phyloP scores from a whole-genome alignment of 1,284 basidiomycete genomes.

The Xerocomus minutiporus region DNA sequence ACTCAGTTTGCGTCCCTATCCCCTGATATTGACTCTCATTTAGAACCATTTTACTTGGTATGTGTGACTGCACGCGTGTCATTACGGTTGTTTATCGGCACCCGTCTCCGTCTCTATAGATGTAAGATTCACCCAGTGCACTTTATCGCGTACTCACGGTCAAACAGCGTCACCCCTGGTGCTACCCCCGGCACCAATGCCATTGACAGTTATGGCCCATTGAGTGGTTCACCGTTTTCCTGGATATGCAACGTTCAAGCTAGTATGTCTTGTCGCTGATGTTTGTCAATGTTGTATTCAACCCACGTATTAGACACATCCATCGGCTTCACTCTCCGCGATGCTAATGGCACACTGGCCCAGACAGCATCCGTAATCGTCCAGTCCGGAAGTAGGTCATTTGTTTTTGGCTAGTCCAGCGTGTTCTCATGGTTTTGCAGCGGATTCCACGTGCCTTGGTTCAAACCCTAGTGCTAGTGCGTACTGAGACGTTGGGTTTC shows the following conservation, averaged over 20 bases:
- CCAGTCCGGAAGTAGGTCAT: conserved; percentile 41
- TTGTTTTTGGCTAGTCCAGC: background rate
- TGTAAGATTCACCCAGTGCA: conserved; percentile 7
- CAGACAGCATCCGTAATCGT: conserved; percentile 53
- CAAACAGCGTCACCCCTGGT: conserved; percentile 42
- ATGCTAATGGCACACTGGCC: conserved; percentile 42
- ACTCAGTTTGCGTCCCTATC: background rate
- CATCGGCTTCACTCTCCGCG: conserved; percentile 51
- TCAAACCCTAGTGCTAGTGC: conserved; percentile 15
- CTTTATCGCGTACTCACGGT: background rate
- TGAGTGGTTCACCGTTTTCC: conserved; percentile 36
- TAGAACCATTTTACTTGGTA: conserved; percentile 54
- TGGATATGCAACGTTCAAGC: conserved; percentile 43
- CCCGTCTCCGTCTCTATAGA: conserved; percentile 16
- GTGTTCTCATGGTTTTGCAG: conserved; percentile 25
- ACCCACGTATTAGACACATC: conserved; percentile 35
- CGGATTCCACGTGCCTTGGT: conserved; percentile 32
- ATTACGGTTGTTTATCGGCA: background rate
- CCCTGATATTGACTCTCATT: conserved; percentile 2
- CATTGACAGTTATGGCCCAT: conserved; percentile 35
- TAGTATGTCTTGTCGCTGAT: background rate
- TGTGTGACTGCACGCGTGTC: conserved; percentile 23
- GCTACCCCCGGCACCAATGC: conserved; percentile 37
- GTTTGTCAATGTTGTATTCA: background rate
- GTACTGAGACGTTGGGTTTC: background rate